A percentile compares a stretch with the other conserved stretches of the same genome.
These are phyloP conservation scores for Plantago major DNA, from an alignment of 257 asterid genomes.

Conservation along the genomic window DNA sequence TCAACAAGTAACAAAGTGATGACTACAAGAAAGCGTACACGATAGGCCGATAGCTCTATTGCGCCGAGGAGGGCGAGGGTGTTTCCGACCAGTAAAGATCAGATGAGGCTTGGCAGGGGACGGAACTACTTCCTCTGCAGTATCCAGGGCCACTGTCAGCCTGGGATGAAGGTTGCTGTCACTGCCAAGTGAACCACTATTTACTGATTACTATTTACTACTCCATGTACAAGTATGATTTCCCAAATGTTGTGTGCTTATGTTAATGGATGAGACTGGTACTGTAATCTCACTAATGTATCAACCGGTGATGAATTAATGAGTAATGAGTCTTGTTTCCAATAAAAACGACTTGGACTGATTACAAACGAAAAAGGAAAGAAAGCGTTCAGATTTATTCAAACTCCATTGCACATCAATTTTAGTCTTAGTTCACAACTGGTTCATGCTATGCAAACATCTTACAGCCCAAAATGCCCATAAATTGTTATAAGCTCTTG, in stretches of 20 bases:
- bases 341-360: too few relatives aligned
- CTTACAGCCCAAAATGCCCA: too few relatives aligned
- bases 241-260: not conserved
- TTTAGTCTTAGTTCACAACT: too few relatives aligned
- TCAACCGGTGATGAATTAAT: not conserved
- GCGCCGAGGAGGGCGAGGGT: not conserved
- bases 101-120: conserved; percentile 17
- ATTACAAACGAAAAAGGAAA: too few relatives aligned
- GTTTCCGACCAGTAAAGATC: conserved; percentile 24
- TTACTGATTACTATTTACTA: not conserved
- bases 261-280: not conserved
- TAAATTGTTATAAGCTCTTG: too few relatives aligned
- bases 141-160: conserved; percentile 17
- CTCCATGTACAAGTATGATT: not conserved
- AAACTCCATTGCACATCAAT: too few relatives aligned
- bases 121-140: conserved; percentile 23
- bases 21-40: too few relatives aligned
- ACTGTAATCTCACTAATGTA: not conserved
- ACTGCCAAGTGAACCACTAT: not conserved
- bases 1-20: too few relatives aligned
- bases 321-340: not conserved
- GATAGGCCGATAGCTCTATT: conserved; percentile 12
- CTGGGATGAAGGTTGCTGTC: conserved; percentile 23
- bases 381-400: too few relatives aligned
- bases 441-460: too few relatives aligned